Conservation (phyloP, 2,329 filamentous ascomycete species). For the Neofusicoccum sp. region DNA sequence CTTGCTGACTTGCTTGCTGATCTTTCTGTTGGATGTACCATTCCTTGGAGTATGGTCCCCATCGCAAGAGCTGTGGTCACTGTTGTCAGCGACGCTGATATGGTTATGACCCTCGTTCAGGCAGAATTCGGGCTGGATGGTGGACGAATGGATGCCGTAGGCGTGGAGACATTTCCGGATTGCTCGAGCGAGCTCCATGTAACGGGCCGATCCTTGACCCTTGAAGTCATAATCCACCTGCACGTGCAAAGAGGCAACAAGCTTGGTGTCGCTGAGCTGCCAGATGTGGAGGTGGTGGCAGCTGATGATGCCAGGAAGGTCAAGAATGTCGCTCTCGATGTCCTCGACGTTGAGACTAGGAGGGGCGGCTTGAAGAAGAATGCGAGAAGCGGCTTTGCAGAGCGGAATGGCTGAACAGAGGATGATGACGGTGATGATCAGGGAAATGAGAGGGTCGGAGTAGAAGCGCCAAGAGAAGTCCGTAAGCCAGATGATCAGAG, state of each 20-base stretch:
- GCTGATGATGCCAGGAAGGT: conserved; percentile 80
- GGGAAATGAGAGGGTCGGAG: conserved; percentile 86
- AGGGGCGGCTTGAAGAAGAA: conserved; percentile 91
- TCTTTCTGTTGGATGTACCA: not conserved
- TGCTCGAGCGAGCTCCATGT: conserved; percentile 86
- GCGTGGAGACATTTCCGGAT: conserved; percentile 88
- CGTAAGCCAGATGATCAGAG: conserved; percentile 88
- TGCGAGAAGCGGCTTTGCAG: conserved; percentile 78
- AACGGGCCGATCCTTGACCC: conserved; percentile 73
- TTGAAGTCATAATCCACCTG: conserved; percentile 90
- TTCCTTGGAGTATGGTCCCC: conserved; percentile 24
- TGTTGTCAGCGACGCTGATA: conserved; percentile 35
- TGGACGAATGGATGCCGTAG: conserved; percentile 95
- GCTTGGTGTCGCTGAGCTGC: conserved; percentile 94
- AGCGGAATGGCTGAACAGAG: conserved; percentile 75
- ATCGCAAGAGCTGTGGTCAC: conserved; percentile 19
- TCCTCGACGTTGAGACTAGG: conserved; percentile 85
- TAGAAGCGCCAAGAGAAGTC: conserved; percentile 81
- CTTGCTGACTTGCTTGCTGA: conserved; percentile 32
- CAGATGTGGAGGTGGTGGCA: conserved; percentile 98
- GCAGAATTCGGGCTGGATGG: conserved; percentile 89
- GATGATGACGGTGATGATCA: conserved; percentile 85
- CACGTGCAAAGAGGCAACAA: conserved; percentile 90
- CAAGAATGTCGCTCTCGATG: conserved; percentile 87
- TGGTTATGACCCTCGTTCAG: conserved; percentile 49